Base-by-base conservation (phyloP, 139 green algal species). In the Tetradesmus lagerheimii region DNA sequence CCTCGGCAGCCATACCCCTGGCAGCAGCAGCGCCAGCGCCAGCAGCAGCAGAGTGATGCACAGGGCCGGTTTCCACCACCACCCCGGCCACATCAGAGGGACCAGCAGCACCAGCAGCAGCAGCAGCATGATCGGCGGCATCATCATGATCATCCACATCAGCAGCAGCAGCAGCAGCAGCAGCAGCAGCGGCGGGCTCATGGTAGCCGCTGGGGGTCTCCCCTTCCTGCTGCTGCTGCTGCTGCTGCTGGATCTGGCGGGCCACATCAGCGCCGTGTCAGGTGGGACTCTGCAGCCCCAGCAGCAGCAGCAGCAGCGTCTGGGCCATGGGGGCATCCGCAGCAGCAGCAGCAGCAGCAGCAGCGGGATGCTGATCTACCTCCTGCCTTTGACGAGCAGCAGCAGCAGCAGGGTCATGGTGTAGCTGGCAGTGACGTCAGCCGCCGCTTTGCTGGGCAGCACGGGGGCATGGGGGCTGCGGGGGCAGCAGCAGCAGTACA, bases 401-500 rank as follows among this genome's bases (percentile, higher is more conserved):
- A 83, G 77, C 77, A 83, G 77, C 77, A 83, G 77, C 77, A 83
- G 77, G 25, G 20, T 1, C 62, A 31, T n/a, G 77, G 39, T 34
- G 25, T 16, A n/a, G 35, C 76, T 18, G 37, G 76, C 77, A 35
- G 38, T 6, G 15, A 20, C 38, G 14, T 6, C 29, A 45, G 57
- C 53, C 37, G 82, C 34, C 62, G 35, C 53, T 18, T 41, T 20
- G 1, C 37, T 15, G 34, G 35, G 64, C 57, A 67, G 45, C 43
- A 57, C 66, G 34, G 85, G 43, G 2, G 43, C 80, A 31, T 71
- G 14, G 85, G 64, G 25, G 67, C 85, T 45, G 67, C 85, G 45
- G 85, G 64, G 45, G 67, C 85, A 83, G 67, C 85, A 83, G 67
- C 85, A 74, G 85, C 85, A 71, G 82, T 87, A 35, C 82, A 87